These are phyloP conservation scores for Cicer bijugum DNA, from an alignment of 306 rosid genomes.

Conservation along the genomic window DNA sequence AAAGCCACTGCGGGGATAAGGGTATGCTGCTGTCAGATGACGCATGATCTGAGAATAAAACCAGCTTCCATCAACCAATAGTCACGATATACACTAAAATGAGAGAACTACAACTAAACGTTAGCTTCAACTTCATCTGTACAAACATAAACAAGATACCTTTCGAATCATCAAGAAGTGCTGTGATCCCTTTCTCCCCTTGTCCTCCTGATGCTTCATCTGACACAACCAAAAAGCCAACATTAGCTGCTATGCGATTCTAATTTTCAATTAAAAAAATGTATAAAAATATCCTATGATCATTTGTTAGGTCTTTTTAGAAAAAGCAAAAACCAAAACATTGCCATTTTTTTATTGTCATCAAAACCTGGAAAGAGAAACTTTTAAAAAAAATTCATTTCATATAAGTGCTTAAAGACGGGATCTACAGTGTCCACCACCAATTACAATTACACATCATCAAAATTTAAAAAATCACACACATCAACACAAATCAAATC, in stretches of 20 bases:
- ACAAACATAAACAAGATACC: conserved; percentile 48
- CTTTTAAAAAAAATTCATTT: background rate
- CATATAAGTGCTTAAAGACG: conserved; percentile 13
- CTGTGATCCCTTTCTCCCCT: conserved; percentile 54
- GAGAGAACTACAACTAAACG: background rate
- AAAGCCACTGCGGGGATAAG: conserved; percentile 79
- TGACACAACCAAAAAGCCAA: conserved; percentile 44
- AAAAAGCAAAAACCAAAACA: background rate
- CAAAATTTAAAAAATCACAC: background rate
- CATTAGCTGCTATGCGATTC: conserved; percentile 28
- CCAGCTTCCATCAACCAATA: conserved; percentile 35
- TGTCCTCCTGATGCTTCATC: conserved; percentile 62
- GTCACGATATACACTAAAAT: background rate
- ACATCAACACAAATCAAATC: conserved; percentile 37
- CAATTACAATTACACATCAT: conserved; percentile 10
- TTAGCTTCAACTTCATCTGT: conserved; percentile 12
- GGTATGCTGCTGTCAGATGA: conserved; percentile 67
- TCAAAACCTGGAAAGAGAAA: background rate
- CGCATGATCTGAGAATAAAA: conserved; percentile 59
- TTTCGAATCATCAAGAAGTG: conserved; percentile 56
- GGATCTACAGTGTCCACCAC: conserved; percentile 35
- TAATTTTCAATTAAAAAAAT: background rate
- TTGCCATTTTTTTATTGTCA: background rate
- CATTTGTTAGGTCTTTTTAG: background rate
- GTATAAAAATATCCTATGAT: background rate